Evolutionary conservation across 2,329 filamentous ascomycete genomes (phyloP).

Genomic region (Niveomyces coronatus): DNA sequence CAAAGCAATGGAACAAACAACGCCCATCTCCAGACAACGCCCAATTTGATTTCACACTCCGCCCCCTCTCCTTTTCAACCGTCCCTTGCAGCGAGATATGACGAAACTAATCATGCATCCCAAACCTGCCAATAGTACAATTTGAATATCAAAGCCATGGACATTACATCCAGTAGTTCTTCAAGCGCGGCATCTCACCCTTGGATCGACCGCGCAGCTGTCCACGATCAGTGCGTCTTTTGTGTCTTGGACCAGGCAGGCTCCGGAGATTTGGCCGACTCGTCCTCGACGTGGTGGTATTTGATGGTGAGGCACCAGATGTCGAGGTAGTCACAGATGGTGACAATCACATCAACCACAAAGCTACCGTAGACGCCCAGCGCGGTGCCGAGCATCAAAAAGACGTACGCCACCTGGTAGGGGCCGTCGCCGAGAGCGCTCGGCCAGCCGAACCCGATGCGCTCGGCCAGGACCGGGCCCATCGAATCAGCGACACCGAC

Average conservation of each 20-base stretch:
- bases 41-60: too few relatives aligned
- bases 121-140: too few relatives aligned
- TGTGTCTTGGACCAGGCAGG: constrained; percentile 9
- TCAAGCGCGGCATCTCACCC: too few relatives aligned
- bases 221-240: constrained; percentile 10
- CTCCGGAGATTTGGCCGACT: constrained; percentile 5
- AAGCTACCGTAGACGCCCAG: constrained; percentile 95
- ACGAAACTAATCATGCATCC: too few relatives aligned
- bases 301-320: constrained; percentile 99
- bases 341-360: constrained; percentile 92
- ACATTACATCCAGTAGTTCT: too few relatives aligned
- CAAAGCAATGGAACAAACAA: background rate
- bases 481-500: constrained; percentile 72
- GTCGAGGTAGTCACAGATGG: constrained; percentile 94
- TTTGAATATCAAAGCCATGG: too few relatives aligned
- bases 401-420: constrained; percentile 90
- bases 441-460: constrained; percentile 60
- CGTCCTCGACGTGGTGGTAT: constrained; percentile 50
- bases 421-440: constrained; percentile 62
- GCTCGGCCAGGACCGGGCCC: constrained; percentile 55
- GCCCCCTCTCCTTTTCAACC: background rate
- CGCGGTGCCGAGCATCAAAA: constrained; percentile 73
- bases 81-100: too few relatives aligned
- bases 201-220: too few relatives aligned
- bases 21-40: background rate